Evolutionary conservation across 2,329 filamentous ascomycete species (phyloP), one percentile per base, ranked within the genome.

Genomic region (Diaporthe australafricana): DNA sequence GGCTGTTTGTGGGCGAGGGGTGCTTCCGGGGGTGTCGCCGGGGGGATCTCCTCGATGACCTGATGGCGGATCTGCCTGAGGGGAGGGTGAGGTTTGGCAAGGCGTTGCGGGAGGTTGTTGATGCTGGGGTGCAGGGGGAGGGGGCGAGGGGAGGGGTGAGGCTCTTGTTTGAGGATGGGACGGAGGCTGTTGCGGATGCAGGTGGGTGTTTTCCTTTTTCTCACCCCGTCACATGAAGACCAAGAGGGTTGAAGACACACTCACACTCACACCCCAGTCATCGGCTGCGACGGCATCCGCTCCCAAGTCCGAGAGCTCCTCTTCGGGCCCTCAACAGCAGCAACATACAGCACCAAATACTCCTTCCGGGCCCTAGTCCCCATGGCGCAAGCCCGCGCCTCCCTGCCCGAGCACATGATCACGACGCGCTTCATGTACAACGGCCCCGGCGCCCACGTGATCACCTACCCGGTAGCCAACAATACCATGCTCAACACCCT

Each of bases 251-350:
- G 48, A 22, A 27, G 20, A 52, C 5, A 25, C 32, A 60, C 56
- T 30, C 9, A 17, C 47, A 12, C 52, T 55, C 45, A 47, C 9
- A 73, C 70, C n/a, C 56, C 74, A 79, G 86, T 90, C 0, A 83
- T 92, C 70, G 90, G 88, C 6, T 91, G 89, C 77, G 91, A 93
- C 78, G 91, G 91, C 0, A 90, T 93, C 76, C 89, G 89, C 77
- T 90, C 88, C 0, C 81, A 83, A 4, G 83, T 87, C 3, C 83
- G 91, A 9, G 77, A 85, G 38, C 77, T 88, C 17, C 78, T 92
- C 6, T 80, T 91, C 3, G 60, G 60, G n/a, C 77, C 83, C 32
- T 8, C 22, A 1, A 42, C 48, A 1, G 42, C 57, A 32, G 83
- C 89, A 0, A 78, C 81, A 1, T 92, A 90, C 77, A 86, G 86